Evolutionary conservation across 2,329 filamentous ascomycete genomes (phyloP).

Genomic region (Colletotrichum musae): DNA sequence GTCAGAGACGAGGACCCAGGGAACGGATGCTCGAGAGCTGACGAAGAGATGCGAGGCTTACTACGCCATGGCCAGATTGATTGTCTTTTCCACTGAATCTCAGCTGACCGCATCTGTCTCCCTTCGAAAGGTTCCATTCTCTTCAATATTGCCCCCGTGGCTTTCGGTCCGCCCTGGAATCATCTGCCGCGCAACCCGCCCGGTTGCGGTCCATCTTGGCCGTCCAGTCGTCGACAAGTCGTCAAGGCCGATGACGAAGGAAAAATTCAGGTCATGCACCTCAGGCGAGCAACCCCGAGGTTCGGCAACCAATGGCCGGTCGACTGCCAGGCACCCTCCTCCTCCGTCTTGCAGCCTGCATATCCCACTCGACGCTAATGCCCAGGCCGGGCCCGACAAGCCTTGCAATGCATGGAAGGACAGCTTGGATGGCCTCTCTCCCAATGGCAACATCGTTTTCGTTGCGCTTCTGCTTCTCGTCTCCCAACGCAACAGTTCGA

Average conservation of each 20-base stretch:
- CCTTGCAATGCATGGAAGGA: conserved; percentile 25
- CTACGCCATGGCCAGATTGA: background rate
- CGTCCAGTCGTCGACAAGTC: conserved; percentile 4
- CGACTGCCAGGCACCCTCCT: conserved; percentile 33
- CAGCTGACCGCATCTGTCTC: conserved; percentile 5
- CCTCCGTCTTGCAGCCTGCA: conserved; percentile 28
- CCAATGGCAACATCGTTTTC: conserved; percentile 19
- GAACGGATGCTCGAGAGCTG: background rate
- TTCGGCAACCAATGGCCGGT: conserved; percentile 28
- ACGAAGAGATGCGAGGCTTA: background rate
- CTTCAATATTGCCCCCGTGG: background rate
- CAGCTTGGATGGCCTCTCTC: conserved; percentile 17
- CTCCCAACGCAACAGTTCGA: conserved; percentile 7
- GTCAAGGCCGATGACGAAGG: conserved; percentile 14
- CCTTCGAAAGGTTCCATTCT: background rate
- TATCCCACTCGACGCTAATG: conserved; percentile 32
- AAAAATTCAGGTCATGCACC: conserved; percentile 24
- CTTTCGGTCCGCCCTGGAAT: background rate
- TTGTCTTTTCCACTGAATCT: conserved; percentile 9
- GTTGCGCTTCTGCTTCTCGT: conserved; percentile 9
- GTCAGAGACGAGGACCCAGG: background rate
- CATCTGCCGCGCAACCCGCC: conserved; percentile 13
- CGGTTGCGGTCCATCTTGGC: background rate
- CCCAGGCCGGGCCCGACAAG: conserved; percentile 27
- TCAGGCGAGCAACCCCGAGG: conserved; percentile 38